Base-by-base conservation (phyloP, 2,329 filamentous ascomycete species). In the Hypoxylon sp. region DNA sequence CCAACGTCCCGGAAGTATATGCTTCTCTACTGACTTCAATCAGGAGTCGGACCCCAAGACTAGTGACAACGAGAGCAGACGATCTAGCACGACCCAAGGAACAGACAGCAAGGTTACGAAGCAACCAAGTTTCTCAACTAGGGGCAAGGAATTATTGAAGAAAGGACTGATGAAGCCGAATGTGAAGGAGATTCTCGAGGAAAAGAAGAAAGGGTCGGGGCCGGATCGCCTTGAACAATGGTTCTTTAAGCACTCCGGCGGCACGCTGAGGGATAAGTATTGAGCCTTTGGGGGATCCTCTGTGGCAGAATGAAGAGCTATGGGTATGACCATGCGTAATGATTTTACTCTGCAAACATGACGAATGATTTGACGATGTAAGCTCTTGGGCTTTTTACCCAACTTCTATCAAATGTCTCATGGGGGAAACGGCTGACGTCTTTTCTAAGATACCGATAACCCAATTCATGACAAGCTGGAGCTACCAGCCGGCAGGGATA, bases 161-260 rank as follows among this genome's bases (percentile, higher is more conserved):
- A 66, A 54, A 11, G 63, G 53, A n/a, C 17, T 69, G 13, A n/a
- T 10, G 2, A 72, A 60, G 6, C 70, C 61, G 53, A 70, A 61
- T 20, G 61, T 8, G 40, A 20, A 22, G 11, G 17, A 22, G 17
- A 44, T 2, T 22, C 8, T 7, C 17, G 40, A 20, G 40, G 40
- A 22, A 44, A 8, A 44, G 40, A 7, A 22, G n/a, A 44, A 44
- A 20, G 20, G 20, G 25, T 4, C 25, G 10, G 1, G 8, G 7
- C 40, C 40, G 7, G 74, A 77, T 49, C 73, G 72, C 6, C 68
- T 77, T 0, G 69, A 75, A 14, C 72, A 73, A 58, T 77, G 75
- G 75, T 71, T 77, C 64, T 69, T 71, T 5, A 69, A 73, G 14
- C 69, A 77, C 44, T 76, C 75, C 5, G 74, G 74, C 7, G 75